Evolutionary conservation across 208 protist species (phyloP).

Genomic region (Porcisia hertigi): DNA sequence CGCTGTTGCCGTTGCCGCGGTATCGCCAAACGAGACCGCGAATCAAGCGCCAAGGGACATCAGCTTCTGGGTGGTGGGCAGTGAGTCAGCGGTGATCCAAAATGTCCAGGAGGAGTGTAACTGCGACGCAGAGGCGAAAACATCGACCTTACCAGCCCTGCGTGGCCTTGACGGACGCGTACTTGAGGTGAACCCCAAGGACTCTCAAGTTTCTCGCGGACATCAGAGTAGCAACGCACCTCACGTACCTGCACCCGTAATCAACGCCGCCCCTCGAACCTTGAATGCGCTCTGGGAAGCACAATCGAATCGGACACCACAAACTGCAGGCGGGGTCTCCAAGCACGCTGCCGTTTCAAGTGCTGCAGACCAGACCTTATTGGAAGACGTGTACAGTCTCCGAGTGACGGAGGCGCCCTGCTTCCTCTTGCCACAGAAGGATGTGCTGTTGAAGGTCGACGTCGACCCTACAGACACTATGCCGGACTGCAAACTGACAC

Average conservation of each 20-base stretch:
- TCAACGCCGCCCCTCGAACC: neutral
- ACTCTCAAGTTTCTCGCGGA: neutral
- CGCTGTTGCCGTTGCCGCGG: neutral
- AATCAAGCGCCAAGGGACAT: neutral
- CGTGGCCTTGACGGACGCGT: constrained; percentile 17
- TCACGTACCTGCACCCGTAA: neutral
- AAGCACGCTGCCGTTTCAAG: neutral
- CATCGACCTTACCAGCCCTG: neutral
- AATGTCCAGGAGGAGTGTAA: neutral
- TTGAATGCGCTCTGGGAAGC: constrained; percentile 19
- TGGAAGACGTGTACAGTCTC: neutral
- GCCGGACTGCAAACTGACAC: neutral
- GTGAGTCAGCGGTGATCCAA: neutral
- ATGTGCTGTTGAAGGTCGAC: neutral
- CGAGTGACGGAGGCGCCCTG: constrained; percentile 5
- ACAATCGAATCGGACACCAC: neutral
- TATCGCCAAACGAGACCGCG: neutral
- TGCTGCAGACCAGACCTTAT: neutral
- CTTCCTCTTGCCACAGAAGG: constrained; percentile 8
- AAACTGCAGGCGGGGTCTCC: neutral
- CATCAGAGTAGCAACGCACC: neutral
- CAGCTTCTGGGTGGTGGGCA: constrained; percentile 23
- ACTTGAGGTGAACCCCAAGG: constrained; percentile 9
- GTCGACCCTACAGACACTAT: too few relatives aligned
- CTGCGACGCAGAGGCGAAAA: neutral